Conservation (phyloP, 805 yeast species). For the Zygotorulaspora sp. region DNA sequence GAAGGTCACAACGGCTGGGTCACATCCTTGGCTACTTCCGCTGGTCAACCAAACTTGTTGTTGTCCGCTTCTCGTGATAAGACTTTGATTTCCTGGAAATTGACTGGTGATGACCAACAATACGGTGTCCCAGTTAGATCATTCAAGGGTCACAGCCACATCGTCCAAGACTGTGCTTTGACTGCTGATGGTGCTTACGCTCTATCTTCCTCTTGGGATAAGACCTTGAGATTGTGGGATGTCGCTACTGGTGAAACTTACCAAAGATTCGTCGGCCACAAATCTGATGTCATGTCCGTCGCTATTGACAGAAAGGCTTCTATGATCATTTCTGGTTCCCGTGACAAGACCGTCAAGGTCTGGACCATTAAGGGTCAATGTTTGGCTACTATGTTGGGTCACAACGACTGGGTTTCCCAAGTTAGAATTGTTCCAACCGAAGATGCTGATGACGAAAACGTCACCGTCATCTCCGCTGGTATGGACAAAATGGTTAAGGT, state of each 20-base stretch:
- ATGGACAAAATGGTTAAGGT: constrained; percentile 99
- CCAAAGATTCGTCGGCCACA: constrained; percentile 97
- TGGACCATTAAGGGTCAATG: constrained; percentile 99
- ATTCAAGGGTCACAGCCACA: constrained; percentile 98
- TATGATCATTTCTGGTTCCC: constrained; percentile 97
- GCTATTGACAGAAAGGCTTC: constrained; percentile 94
- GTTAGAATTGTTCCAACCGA: constrained; percentile 89
- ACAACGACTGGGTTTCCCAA: constrained; percentile 98
- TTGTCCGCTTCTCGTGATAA: constrained; percentile 99
- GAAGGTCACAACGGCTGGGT: constrained; percentile 98
- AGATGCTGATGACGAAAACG: constrained; percentile 45
- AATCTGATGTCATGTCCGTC: constrained; percentile 94
- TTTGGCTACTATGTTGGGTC: constrained; percentile 89
- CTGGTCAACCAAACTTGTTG: constrained; percentile 95
- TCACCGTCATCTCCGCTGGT: constrained; percentile 92
- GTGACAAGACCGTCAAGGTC: constrained; percentile 98
- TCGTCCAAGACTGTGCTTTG: constrained; percentile 95
- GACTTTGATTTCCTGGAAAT: constrained; percentile 96
- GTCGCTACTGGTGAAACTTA: constrained; percentile 89
- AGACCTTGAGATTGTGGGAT: constrained; percentile 98
- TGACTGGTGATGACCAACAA: constrained; percentile 92
- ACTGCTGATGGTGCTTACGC: constrained; percentile 98
- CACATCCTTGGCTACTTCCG: constrained; percentile 96
- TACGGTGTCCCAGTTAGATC: constrained; percentile 98
- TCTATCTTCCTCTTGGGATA: constrained; percentile 99